Evolutionary conservation across 495 filamentous ascomycete genomes (phyloP), one percentile per base, ranked within the genome.

Genomic region (Pseudomonodictys pantanalensis): DNA sequence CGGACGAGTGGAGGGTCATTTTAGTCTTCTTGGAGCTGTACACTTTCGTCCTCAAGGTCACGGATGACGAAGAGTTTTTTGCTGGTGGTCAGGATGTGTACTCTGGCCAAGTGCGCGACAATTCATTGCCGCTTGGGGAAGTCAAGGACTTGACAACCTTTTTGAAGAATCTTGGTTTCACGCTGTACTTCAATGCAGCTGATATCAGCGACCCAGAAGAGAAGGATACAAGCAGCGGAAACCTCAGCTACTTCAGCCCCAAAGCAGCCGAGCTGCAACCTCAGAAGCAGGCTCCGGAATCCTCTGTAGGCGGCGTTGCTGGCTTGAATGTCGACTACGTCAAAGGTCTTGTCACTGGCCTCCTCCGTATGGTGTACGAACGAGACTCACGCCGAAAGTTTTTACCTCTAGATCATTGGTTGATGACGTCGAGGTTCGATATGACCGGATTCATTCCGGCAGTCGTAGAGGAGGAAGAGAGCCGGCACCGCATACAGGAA

Each of bases 11-110:
- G 95, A 85, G 85, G 12, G 85, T 92, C 1, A 83, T 96, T 30
- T 78, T 97, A 0, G 79, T 97, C 1, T 99, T 97, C 68, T 78
- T 99, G 24, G 93, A 97, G 65, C 81, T 97, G 10, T 99, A 96
- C 71, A 89, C 86, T 11, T 97, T 97, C 69, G 79, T 96, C 4
- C 76, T 97, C 29, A 87, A 91, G 64, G 81, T 96, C 44, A 96
- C 89, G 74, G 95, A 97, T 64, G 93, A 99, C 58, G 92, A 97
- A 52, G 87, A 90, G 52, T 91, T 91, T 65, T 80, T 90, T 41
- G 73, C 77, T 49, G 69, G 57, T 23, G 63, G 43, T 38, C 26
- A 75, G 78, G 46, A 77, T 75, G 35, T 35, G 2, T 45, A 17
- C 26, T 44, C 57, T 10, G 35, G 53, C 15, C 41, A 52, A 17